phyloP scores from a whole-genome alignment of 2,329 filamentous ascomycete genomes.

The Diaporthe vaccinii region DNA sequence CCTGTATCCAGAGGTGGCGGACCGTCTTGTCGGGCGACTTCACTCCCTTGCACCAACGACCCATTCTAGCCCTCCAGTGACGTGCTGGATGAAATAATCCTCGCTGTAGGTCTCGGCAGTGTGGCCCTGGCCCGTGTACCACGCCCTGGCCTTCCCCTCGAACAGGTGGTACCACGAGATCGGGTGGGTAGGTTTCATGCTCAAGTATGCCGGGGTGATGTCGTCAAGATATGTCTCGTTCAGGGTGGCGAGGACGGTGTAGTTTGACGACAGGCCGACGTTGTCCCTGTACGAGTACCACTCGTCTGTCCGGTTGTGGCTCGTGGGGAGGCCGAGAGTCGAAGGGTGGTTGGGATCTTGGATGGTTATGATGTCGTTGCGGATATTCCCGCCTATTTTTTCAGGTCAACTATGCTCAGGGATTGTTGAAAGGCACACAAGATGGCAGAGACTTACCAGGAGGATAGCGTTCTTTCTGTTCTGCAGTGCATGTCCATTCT shows the following conservation, averaged over 20 bases:
- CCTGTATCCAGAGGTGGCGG: no score
- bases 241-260: constrained; percentile 13
- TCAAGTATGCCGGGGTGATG: constrained; percentile 4
- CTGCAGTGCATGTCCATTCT: constrained; percentile 6
- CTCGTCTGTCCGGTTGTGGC: constrained; percentile 7
- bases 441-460: neutral
- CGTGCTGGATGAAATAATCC: constrained; percentile 10
- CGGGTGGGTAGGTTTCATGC: constrained; percentile 9
- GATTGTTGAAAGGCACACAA: neutral
- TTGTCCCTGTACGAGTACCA: constrained; percentile 23
- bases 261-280: neutral
- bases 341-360: neutral
- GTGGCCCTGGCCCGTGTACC: constrained; percentile 12
- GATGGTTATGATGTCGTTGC: constrained; percentile 1
- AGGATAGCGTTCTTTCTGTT: constrained; percentile 11
- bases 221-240: constrained; percentile 20
- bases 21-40: neutral
- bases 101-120: neutral
- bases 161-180: constrained; percentile 23
- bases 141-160: constrained; percentile 16
- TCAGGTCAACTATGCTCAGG: neutral
- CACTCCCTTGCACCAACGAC: constrained; percentile 1
- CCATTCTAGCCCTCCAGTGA: constrained; percentile 10
- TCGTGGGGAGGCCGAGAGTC: neutral
- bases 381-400: neutral